Evolutionary conservation across 1,284 basidiomycete genomes (phyloP), one percentile per base, ranked within the genome.

Genomic region (Pascua sp.): DNA sequence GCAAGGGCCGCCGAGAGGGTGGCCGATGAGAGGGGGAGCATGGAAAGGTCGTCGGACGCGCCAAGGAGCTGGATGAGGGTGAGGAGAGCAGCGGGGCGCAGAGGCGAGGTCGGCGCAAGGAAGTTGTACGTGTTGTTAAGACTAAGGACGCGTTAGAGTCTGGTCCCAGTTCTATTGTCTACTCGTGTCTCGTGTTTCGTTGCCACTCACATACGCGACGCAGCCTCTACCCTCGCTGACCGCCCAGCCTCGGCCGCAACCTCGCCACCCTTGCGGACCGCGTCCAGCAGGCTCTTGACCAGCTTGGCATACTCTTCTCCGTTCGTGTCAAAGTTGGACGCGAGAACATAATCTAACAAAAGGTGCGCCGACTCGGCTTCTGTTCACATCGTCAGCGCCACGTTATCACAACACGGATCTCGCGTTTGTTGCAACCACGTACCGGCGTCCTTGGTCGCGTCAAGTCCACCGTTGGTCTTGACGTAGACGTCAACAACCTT

Each of bases 91-190:
- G 80, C 67, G 46, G 86, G 77, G 36, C 90, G 85, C 54, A 89
- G 79, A 11, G 85, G 70, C 8, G 90, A 91, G 44, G 79, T 80
- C 54, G 85, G 81, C 24, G 90, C 87, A 18, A 88, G 80, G 16
- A 86, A 82, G 74, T 95, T 94, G 84, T 93, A 94, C 40, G 92
- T 79, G 76, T 92, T 93, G 51, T 89, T 87, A 38, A 95, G 78
- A 70, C 91, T 93, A 64, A 11, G 42, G 15, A 55, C 55, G 37
- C 48, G 37, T 12, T 17, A 37, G 8, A 15, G 15, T 15, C 8
- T 17, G 2, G 13, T 47, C 45, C 4, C n/a, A 8, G 42, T 32
- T 42, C 13, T 15, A 51, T 10, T 36, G 9, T 39, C 2, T 4
- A 11, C n/a, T 32, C 45, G 10, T 18, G 45, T 24, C n/a, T n/a